These are phyloP conservation scores for Fusarium sp. DNA, from an alignment of 2,329 filamentous ascomycete genomes.

Conservation along the genomic window DNA sequence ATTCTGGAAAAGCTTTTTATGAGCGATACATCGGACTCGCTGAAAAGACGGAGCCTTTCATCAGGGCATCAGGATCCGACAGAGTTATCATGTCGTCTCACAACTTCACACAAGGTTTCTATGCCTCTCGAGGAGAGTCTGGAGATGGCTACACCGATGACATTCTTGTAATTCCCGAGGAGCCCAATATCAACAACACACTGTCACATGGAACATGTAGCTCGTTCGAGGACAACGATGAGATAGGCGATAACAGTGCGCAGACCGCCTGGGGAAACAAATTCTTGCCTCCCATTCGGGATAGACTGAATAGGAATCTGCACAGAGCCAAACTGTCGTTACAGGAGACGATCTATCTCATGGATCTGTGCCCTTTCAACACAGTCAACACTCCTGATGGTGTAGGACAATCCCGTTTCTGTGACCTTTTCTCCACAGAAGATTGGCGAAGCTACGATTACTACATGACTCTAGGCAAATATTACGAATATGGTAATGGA, in stretches of 20 bases:
- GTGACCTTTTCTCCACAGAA: conserved; percentile 73
- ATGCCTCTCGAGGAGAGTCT: conserved; percentile 53
- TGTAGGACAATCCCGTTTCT: conserved; percentile 72
- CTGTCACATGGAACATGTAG: conserved; percentile 78
- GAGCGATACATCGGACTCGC: conserved; percentile 74
- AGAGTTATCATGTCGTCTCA: conserved; percentile 79
- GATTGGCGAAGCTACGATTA: conserved; percentile 88
- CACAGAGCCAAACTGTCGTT: conserved; percentile 71
- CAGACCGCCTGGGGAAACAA: conserved; percentile 67
- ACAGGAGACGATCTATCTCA: conserved; percentile 73
- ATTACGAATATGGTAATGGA: conserved; percentile 81
- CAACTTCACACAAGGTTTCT: conserved; percentile 80
- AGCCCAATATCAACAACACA: conserved; percentile 77
- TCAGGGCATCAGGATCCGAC: conserved; percentile 74
- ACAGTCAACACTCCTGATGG: conserved; percentile 72
- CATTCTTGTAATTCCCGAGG: conserved; percentile 77
- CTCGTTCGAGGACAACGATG: conserved; percentile 70
- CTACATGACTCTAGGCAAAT: conserved; percentile 81
- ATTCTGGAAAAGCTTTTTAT: conserved; percentile 82
- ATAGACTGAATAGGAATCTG: conserved; percentile 74
- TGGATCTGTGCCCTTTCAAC: conserved; percentile 90
- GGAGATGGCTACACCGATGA: conserved; percentile 58
- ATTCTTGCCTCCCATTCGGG: conserved; percentile 74
- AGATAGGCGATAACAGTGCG: conserved; percentile 59
- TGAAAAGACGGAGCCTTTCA: conserved; percentile 68